Base-by-base conservation (phyloP, 202 grass and related monocot genomes). In the Bolboschoenoplectus hybrid region DNA sequence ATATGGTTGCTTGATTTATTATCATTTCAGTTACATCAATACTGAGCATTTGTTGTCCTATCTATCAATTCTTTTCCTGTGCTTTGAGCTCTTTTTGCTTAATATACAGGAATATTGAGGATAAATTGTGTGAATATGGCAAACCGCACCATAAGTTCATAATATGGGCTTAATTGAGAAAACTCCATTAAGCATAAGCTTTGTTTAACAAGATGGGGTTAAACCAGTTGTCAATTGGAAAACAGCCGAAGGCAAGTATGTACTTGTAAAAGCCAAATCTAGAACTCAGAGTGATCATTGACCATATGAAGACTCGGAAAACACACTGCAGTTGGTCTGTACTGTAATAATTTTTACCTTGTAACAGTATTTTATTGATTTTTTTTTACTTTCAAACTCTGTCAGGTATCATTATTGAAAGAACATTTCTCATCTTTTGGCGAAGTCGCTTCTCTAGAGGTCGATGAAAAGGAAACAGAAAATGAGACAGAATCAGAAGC, bases 341-440 rank as follows among this genome's bases (percentile, higher is more conserved):
- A 79, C 52, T 41, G 51, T 78, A 57, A n/a, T 60, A 0, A 8
- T 60, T 57, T 36, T 38, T 55, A 56, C 50, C 74, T 79, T 34
- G 10, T 2, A 41, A 6, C 1, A n/a, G n/a, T 3, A 14, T 72
- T 5, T 61, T 67, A 61, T 47, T 63, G 34, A 19, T 85, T 86
- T 78, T 58, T 85, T 57, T 56, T 85, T 52, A 11, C 11, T 86
- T 71, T 39, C 57, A 69, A 83, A 79, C 61, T 86, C 90, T 89
- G 66, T 68, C 91, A 98, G 97, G 90, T 96, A 81, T 89, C 88
- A 86, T 60, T 87, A 80, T 89, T 98, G 82, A 91, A 84, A 84
- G 97, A 96, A 80, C 93, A 98, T 89, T 98, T 98, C 39, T 81
- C 92, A 73, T 93, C 90, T 73, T 98, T 96, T 81, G 97, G 97